Evolutionary conservation across 169 alveolate species (phyloP), one percentile per base, ranked within the genome.

Genomic region (Besnoitia besnoiti): DNA sequence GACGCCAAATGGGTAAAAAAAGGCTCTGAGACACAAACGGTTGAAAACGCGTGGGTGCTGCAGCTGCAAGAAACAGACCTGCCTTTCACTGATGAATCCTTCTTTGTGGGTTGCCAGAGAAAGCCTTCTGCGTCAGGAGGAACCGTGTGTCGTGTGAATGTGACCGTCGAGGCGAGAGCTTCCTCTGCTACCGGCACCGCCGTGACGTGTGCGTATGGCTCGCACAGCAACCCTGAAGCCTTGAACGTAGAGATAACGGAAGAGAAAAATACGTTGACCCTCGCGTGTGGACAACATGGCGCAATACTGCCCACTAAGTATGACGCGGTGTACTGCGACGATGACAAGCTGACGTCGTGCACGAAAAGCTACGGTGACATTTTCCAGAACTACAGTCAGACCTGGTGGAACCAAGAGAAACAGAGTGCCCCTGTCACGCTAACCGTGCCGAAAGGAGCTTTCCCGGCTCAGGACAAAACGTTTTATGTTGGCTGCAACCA

Each of bases 131-230:
- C 1, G 67, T 55, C 27, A 5, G 33, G 33, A 55, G 12, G 33
- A 16, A 10, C 82, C 8, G 82, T 27, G 46, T 73, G 82, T 42
- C 14, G n/a, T 27, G 47, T 73, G 5, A n/a, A 73, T n/a, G 82
- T 73, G 40, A 73, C 14, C n/a, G 82, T 73, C 82, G n/a, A 73
- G n/a, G 82, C 82, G 40, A 73, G 82, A 73, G 24, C 82, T 73
- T 73, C 82, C 5, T n/a, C 46, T 8, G 82, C n/a, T 37, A n/a
- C 30, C 44, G 82, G n/a, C 82, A n/a, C 16, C 39, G 82, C n/a
- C 30, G 67, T 55, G 33, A 73, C 44, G 44, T 73, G 82, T 42
- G 82, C 82, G 2, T 73, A 73, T 42, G 82, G 82, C 39, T 1
- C 2, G 46, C 24, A n/a, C 14, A 73, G 82, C 46, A 73, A 73